These are phyloP conservation scores for Botrytis pseudocinerea DNA, from an alignment of 2,329 filamentous ascomycete species.

Conservation along the genomic window DNA sequence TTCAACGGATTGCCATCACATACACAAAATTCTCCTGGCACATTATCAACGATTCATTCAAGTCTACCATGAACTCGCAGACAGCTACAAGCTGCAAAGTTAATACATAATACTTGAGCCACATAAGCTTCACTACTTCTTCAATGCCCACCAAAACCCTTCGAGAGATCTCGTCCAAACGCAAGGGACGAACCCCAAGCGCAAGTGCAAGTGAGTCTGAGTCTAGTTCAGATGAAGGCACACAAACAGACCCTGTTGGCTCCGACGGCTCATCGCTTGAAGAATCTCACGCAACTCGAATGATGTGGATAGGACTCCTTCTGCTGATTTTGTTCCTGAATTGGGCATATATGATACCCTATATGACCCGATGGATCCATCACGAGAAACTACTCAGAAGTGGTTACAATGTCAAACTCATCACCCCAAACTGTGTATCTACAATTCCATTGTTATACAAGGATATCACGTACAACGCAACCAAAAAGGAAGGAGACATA, in stretches of 20 bases:
- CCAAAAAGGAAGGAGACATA: not conserved
- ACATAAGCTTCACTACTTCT: no score
- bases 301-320: not conserved
- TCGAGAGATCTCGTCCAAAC: not conserved
- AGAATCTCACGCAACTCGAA: no score
- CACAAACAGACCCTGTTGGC: not conserved
- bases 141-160: not conserved
- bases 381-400: not conserved
- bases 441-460: not conserved
- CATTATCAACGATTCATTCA: not conserved
- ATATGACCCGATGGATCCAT: fast-evolving
- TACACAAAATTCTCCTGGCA: not conserved
- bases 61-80: not conserved
- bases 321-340: not conserved
- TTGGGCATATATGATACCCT: not conserved
- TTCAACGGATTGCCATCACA: not conserved
- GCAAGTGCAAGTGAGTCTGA: not conserved
- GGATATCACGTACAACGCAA: not conserved
- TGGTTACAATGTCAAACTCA: not conserved
- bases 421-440: not conserved
- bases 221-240: not conserved
- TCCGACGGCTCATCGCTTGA: not conserved
- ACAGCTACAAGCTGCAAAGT: not conserved
- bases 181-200: not conserved
- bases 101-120: not conserved